phyloP scores from a whole-genome alignment of 2,329 filamentous ascomycete species.

The Aspergillus niger region DNA sequence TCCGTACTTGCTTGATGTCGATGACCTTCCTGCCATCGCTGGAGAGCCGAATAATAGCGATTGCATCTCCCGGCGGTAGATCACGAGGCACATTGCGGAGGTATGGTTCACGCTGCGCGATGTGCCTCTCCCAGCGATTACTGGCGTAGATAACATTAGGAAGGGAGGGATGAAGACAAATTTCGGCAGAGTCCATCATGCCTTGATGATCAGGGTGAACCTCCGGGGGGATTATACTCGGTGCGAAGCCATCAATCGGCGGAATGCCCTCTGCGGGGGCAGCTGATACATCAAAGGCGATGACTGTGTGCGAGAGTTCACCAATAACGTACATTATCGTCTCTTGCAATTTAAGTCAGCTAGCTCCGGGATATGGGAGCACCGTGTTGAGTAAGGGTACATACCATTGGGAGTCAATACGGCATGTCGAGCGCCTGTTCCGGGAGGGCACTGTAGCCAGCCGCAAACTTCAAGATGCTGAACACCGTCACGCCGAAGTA shows the following conservation, averaged over 20 bases:
- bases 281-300: neutral
- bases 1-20: neutral
- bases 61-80: neutral
- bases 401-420: conserved; percentile 3
- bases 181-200: conserved; percentile 6
- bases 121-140: conserved; percentile 3
- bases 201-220: neutral
- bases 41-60: conserved; percentile 1
- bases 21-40: neutral
- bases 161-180: neutral
- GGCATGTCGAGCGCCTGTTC: conserved; percentile 1
- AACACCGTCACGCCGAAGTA: neutral
- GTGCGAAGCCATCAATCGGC: neutral
- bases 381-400: neutral
- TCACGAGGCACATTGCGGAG: neutral
- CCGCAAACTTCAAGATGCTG: neutral
- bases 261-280: neutral
- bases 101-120: neutral
- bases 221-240: neutral
- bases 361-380: neutral
- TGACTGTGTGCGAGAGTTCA: conserved; percentile 2
- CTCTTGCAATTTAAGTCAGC: neutral
- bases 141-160: neutral
- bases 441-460: conserved; percentile 5
- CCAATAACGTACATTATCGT: conserved; percentile 3